Evolutionary conservation across 1,284 basidiomycete species (phyloP).

Genomic region (Coniferiporia sulphurascens): DNA sequence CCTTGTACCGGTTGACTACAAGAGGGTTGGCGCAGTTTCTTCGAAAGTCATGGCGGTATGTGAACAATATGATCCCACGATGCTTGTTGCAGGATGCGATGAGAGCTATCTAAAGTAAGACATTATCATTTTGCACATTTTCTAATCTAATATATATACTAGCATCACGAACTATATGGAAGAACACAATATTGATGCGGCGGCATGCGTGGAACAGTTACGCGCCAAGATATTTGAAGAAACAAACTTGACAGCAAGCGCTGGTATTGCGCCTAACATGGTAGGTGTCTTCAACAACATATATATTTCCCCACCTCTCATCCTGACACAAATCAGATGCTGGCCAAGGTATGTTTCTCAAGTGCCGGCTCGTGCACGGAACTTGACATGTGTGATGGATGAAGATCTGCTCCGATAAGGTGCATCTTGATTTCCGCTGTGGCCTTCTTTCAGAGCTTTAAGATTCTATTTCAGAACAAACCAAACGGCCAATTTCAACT

Average conservation of each 20-base stretch:
- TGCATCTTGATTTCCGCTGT: conserved; percentile 24
- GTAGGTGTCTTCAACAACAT: conserved; percentile 32
- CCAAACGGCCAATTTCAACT: conserved; percentile 88
- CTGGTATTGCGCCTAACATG: conserved; percentile 89
- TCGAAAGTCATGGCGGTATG: conserved; percentile 63
- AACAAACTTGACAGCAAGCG: conserved; percentile 87
- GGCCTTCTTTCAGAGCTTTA: neutral
- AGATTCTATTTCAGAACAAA: conserved; percentile 62
- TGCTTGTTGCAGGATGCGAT: conserved; percentile 80
- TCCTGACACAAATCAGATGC: conserved; percentile 30
- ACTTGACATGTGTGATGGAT: conserved; percentile 5
- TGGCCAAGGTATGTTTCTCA: conserved; percentile 62
- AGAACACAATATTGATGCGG: conserved; percentile 58
- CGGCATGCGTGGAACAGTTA: conserved; percentile 76
- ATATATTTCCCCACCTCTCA: conserved; percentile 11
- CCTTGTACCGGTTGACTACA: conserved; percentile 59
- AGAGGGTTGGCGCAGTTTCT: conserved; percentile 72
- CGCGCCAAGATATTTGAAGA: conserved; percentile 65
- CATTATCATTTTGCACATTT: neutral
- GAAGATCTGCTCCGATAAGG: conserved; percentile 90
- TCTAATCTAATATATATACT: conserved; percentile 7
- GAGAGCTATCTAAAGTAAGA: conserved; percentile 85
- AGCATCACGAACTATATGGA: conserved; percentile 78
- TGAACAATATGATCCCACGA: conserved; percentile 74
- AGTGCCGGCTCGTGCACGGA: neutral